Conservation (phyloP, 2,329 filamentous ascomycete genomes). For the Neofusicoccum kwambonambiense region DNA sequence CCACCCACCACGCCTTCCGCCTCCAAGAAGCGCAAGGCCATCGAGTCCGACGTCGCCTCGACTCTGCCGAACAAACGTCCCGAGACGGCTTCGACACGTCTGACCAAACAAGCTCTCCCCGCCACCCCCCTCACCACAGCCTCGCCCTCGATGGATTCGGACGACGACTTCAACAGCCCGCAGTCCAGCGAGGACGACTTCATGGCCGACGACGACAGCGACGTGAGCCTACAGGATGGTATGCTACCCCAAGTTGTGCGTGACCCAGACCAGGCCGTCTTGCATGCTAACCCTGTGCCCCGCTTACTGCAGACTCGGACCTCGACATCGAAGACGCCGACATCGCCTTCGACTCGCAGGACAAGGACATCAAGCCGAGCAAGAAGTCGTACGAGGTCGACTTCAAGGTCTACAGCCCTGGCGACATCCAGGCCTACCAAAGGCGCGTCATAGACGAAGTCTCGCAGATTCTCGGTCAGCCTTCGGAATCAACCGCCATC, state of each 20-base stretch:
- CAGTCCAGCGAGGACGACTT: constrained; percentile 74
- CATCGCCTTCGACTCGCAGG: constrained; percentile 61
- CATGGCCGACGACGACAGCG: constrained; percentile 74
- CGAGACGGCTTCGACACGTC: constrained; percentile 20
- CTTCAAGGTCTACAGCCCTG: constrained; percentile 76
- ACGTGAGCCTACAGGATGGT: constrained; percentile 53
- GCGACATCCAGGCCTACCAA: constrained; percentile 82
- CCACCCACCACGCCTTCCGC: constrained; percentile 35
- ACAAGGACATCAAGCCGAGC: constrained; percentile 70
- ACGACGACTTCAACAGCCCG: constrained; percentile 88
- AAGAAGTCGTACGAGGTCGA: constrained; percentile 79
- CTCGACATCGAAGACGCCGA: constrained; percentile 60
- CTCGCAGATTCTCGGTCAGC: constrained; percentile 84
- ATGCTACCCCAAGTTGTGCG: constrained; percentile 19
- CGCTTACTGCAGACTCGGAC: constrained; percentile 44
- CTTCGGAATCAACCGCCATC: constrained; percentile 86
- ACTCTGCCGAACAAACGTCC: constrained; percentile 34
- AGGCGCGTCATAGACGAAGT: constrained; percentile 85
- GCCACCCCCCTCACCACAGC: constrained; percentile 35
- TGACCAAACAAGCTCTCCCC: constrained; percentile 24
- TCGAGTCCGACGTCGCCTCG: constrained; percentile 32
- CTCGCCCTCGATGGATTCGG: constrained; percentile 77
- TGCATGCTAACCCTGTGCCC: constrained; percentile 21
- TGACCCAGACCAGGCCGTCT: background rate
- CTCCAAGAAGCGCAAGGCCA: constrained; percentile 41